These are phyloP conservation scores for Colletotrichum lini DNA, from an alignment of 2,329 filamentous ascomycete genomes.

Conservation along the genomic window DNA sequence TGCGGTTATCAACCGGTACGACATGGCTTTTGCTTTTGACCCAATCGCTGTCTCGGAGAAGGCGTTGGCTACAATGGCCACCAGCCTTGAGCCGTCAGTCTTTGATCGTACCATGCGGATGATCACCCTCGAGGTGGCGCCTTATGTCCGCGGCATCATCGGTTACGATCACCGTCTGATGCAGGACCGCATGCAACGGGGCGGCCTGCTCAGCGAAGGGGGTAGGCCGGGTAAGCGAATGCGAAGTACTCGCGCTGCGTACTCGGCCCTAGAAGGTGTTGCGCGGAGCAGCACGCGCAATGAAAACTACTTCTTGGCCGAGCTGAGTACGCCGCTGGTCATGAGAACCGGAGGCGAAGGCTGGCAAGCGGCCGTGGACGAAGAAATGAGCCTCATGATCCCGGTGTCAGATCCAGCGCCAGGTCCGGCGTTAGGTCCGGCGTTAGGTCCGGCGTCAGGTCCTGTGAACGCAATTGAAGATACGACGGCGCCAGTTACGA, in stretches of 20 bases:
- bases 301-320: conserved; percentile 79
- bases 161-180: conserved; percentile 81
- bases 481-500: neutral
- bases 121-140: conserved; percentile 84
- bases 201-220: conserved; percentile 73
- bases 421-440: no score
- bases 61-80: conserved; percentile 48
- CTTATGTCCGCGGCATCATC: conserved; percentile 90
- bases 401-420: neutral
- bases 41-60: conserved; percentile 69
- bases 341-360: conserved; percentile 72
- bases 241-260: conserved; percentile 80
- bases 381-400: conserved; percentile 30
- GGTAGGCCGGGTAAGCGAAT: conserved; percentile 65
- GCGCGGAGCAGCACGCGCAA: conserved; percentile 75
- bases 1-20: conserved; percentile 60
- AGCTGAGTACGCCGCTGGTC: conserved; percentile 72
- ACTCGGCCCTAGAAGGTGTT: conserved; percentile 84
- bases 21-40: conserved; percentile 73
- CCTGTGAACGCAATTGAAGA: neutral
- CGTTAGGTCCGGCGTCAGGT: neutral
- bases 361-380: conserved; percentile 53
- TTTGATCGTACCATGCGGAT: conserved; percentile 80
- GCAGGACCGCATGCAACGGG: conserved; percentile 71
- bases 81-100: conserved; percentile 75